A percentile compares a stretch with the other conserved stretches of the same genome.
Conservation (phyloP, 1,139 yeast genomes). For the Debaryomyces robertsiae region DNA sequence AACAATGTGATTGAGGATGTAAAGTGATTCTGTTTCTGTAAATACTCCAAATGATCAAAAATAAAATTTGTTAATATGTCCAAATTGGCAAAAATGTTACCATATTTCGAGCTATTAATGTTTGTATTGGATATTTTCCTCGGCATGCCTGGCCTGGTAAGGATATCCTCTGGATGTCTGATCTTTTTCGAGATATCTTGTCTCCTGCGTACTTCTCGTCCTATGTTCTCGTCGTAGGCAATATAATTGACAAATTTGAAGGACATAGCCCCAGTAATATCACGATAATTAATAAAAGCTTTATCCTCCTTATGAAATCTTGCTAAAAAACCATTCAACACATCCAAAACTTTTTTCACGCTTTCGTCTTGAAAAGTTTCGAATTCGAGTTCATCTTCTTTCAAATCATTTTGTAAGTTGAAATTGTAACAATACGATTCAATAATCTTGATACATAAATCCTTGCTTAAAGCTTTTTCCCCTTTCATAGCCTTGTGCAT, state of each 20-base stretch:
- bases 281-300: conserved; percentile 27
- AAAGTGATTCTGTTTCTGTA: conserved; percentile 20
- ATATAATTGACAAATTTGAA: conserved; percentile 30
- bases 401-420: conserved; percentile 14
- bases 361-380: conserved; percentile 24
- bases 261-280: conserved; percentile 35
- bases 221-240: conserved; percentile 27
- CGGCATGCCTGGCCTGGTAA: conserved; percentile 17
- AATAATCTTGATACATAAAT: conserved; percentile 35
- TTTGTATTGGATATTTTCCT: conserved; percentile 26
- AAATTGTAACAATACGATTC: conserved; percentile 40
- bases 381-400: conserved; percentile 12
- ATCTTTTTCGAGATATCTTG: conserved; percentile 16
- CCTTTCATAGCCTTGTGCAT: conserved; percentile 37
- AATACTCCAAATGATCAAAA: conserved; percentile 27
- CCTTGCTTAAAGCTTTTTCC: conserved; percentile 35
- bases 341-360: conserved; percentile 34
- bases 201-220: conserved; percentile 14
- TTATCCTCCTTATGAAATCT: conserved; percentile 16
- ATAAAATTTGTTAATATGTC: conserved; percentile 27
- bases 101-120: conserved; percentile 26
- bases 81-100: conserved; percentile 39
- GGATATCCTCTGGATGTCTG: conserved; percentile 18
- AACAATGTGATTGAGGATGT: conserved; percentile 31
- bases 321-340: conserved; percentile 30